Conservation (phyloP, 768 basidiomycete genomes). For the Mycena haematopus region DNA sequence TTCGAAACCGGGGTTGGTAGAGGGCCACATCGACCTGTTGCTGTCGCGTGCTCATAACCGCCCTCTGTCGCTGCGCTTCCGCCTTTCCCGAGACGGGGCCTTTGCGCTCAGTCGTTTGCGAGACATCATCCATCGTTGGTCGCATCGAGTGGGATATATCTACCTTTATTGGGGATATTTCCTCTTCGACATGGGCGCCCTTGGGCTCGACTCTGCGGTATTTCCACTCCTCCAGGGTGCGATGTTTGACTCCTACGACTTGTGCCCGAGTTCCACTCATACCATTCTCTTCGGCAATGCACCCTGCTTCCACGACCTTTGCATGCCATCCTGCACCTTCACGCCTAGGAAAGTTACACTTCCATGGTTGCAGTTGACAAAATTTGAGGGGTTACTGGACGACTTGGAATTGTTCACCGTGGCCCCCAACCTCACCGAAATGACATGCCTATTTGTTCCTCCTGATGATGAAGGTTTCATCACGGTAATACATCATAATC, state of each 20-base stretch:
- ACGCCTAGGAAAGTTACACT: neutral
- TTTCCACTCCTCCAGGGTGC: neutral
- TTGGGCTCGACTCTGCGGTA: neutral
- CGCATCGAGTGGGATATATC: neutral
- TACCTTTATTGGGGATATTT: neutral
- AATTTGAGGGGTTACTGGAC: neutral
- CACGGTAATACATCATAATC: neutral
- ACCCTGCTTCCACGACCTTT: neutral
- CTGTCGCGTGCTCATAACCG: neutral
- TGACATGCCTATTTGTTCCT: neutral
- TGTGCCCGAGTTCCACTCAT: neutral
- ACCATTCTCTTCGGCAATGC: neutral
- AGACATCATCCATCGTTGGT: neutral
- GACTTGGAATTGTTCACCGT: neutral
- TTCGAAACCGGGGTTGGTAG: too few species aligned
- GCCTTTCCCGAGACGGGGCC: too few species aligned
- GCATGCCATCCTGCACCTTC: neutral
- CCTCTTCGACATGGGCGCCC: neutral
- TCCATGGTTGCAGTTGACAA: neutral
- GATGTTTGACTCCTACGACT: neutral
- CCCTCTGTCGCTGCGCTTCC: neutral
- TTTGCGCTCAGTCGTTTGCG: neutral
- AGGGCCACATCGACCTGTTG: neutral
- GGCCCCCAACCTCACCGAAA: neutral
- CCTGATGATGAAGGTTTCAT: too few species aligned